Percentiles rank a stretch among this genome's conserved stretches.
Conservation (phyloP, 805 yeast species). For the Myxozyma lipomycoides region DNA sequence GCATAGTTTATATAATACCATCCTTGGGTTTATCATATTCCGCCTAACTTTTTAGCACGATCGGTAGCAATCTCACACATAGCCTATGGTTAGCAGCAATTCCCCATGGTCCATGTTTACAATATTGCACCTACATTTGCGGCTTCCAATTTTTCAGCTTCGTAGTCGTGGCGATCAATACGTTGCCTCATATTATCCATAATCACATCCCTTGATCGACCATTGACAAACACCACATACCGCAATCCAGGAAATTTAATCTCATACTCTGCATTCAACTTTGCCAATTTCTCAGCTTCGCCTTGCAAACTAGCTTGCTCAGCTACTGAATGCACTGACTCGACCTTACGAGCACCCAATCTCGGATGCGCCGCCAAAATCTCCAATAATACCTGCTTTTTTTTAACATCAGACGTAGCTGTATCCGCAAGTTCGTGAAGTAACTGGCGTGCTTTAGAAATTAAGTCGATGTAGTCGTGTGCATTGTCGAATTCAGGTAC, state of each 20-base stretch:
- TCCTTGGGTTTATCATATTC: no score
- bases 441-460: slow-evolving; percentile 44
- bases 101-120: slow-evolving; percentile 8
- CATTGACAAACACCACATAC: slow-evolving; percentile 87
- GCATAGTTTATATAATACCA: background rate
- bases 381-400: slow-evolving; percentile 30
- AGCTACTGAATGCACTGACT: slow-evolving; percentile 57
- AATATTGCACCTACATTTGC: no score
- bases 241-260: slow-evolving; percentile 62
- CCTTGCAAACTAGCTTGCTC: slow-evolving; percentile 68
- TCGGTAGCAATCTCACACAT: slow-evolving; percentile 91
- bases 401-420: slow-evolving; percentile 30
- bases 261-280: slow-evolving; percentile 58
- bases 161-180: slow-evolving; percentile 53
- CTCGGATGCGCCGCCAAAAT: slow-evolving; percentile 92
- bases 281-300: slow-evolving; percentile 48
- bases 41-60: slow-evolving; percentile 55
- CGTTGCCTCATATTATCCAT: slow-evolving; percentile 60
- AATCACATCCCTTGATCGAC: slow-evolving; percentile 61
- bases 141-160: slow-evolving; percentile 59
- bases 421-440: slow-evolving; percentile 39
- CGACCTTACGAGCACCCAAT: slow-evolving; percentile 57
- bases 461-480: slow-evolving; percentile 39
- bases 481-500: slow-evolving; percentile 35
- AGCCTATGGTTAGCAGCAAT: slow-evolving; percentile 41